Evolutionary conservation across 2,329 filamentous ascomycete genomes (phyloP).

Genomic region (Alternaria sp.): DNA sequence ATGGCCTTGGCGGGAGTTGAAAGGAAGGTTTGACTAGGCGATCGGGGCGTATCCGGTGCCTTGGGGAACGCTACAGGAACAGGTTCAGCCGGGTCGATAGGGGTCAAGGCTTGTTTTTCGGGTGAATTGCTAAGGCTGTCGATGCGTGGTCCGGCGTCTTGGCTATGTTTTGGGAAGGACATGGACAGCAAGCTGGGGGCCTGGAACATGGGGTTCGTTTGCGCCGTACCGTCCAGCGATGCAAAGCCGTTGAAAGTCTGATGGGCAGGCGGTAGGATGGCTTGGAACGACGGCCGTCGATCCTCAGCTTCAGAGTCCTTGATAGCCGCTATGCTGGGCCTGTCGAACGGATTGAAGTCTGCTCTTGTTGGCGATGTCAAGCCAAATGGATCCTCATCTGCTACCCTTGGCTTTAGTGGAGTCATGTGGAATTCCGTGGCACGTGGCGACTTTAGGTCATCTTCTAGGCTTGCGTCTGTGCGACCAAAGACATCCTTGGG

Average conservation of each 20-base stretch:
- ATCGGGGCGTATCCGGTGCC: slow-evolving; percentile 23
- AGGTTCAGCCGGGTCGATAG: slow-evolving; percentile 17
- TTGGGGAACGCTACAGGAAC: slow-evolving; percentile 11
- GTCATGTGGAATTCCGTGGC: slow-evolving; percentile 49
- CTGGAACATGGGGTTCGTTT: slow-evolving; percentile 29
- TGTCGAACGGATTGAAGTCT: slow-evolving; percentile 48
- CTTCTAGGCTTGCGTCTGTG: slow-evolving; percentile 39
- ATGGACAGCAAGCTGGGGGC: slow-evolving; percentile 14
- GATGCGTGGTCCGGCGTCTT: slow-evolving; percentile 19
- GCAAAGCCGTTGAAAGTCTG: slow-evolving; percentile 44
- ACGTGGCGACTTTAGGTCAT: slow-evolving; percentile 46
- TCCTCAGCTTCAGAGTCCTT: slow-evolving; percentile 29
- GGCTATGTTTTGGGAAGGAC: slow-evolving; percentile 16
- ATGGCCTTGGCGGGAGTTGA: slow-evolving; percentile 40
- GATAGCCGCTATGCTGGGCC: slow-evolving; percentile 20
- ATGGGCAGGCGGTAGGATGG: slow-evolving; percentile 43
- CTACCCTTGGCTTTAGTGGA: slow-evolving; percentile 39
- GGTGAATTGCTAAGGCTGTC: slow-evolving; percentile 36
- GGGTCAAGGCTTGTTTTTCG: slow-evolving; percentile 15
- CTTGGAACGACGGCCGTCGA: slow-evolving; percentile 46
- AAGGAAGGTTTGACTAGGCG: slow-evolving; percentile 29
- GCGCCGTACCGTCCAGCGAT: slow-evolving; percentile 45
- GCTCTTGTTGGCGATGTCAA: slow-evolving; percentile 50
- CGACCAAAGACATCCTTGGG: slow-evolving; percentile 39
- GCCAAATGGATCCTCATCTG: slow-evolving; percentile 47